Evolutionary conservation across 805 yeast species (phyloP).

Genomic region (Zygotorulaspora danielsina): DNA sequence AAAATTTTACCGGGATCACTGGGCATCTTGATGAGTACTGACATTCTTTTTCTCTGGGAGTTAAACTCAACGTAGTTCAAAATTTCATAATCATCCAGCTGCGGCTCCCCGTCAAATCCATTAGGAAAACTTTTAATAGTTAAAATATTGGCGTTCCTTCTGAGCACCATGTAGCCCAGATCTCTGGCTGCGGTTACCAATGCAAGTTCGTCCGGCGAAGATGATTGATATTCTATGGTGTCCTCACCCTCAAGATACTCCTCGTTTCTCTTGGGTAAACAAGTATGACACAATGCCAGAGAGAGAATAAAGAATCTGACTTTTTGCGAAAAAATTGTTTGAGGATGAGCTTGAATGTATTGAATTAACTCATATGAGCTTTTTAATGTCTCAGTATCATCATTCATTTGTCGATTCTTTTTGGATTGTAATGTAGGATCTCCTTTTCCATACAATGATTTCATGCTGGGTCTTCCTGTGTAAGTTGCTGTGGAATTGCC

Average conservation of each 20-base stretch:
- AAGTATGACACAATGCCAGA: conserved; percentile 84
- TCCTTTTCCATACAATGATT: conserved; percentile 35
- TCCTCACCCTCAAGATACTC: conserved; percentile 34
- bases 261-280: conserved; percentile 60
- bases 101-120: conserved; percentile 66
- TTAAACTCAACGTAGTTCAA: conserved; percentile 82
- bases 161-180: conserved; percentile 81
- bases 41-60: conserved; percentile 89
- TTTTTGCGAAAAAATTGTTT: conserved; percentile 60
- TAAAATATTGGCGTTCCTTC: conserved; percentile 56
- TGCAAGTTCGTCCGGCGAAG: conserved; percentile 96
- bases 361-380: conserved; percentile 63
- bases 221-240: conserved; percentile 76
- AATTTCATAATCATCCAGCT: conserved; percentile 64
- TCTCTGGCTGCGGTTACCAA: conserved; percentile 92
- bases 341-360: conserved; percentile 69
- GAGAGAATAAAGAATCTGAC: conserved; percentile 77
- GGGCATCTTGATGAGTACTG: conserved; percentile 75
- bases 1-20: conserved; percentile 57
- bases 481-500: conserved; percentile 40
- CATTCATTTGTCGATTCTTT: conserved; percentile 1
- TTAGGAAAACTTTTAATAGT: conserved; percentile 75
- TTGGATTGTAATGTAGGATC: background rate
- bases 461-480: conserved; percentile 57
- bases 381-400: conserved; percentile 35